Evolutionary conservation across 441 rosid genomes (phyloP), one percentile per base, ranked within the genome.

Genomic region (Adansonia grandidieri): DNA sequence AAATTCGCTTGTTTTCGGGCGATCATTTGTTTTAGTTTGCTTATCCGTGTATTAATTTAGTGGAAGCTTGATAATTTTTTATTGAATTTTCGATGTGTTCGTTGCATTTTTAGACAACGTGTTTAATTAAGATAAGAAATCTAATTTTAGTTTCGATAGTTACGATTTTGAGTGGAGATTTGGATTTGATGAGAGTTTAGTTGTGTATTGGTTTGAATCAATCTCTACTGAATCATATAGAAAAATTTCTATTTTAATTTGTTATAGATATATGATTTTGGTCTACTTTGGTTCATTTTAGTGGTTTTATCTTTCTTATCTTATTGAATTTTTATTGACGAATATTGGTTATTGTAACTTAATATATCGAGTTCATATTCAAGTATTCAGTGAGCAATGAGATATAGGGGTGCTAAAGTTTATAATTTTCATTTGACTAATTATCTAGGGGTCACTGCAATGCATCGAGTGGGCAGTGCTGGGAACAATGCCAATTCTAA

Each of bases 401-500:
- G 11, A 3, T 45, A 44, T 71, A n/a, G 3, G 19, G 69, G 75
- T 37, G 44, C 28, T 17, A 4, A 40, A 28, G 1, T 4, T 37
- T 54, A 54, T 32, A 37, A 37, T 72, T 19, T 73, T 62, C 51
- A 57, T 19, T 65, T 51, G 22, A 22, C 61, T 63, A 17, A 1
- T 75, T 63, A 48, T 56, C 2, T 51, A 82, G 85, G 85, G 76
- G 78, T 71, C 67, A 58, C 85, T 78, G 90, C 89, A 60, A 97
- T 97, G 99, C 99, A 97, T 91, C 97, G 99, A 5, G 98, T 97
- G 84, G 98, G 94, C 82, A 97, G 98, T 90, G 90, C 98, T 6
- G 98, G 99, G 81, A 97, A 96, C 88, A 92, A 91, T 40, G 70
- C 85, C 74, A 89, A 90, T 86, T 95, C 98, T 83, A 91, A 82